Percentiles rank a stretch among this genome's conserved stretches.
These are phyloP conservation scores for Firmiana major DNA, from an alignment of 345 rosid species.

Conservation along the genomic window DNA sequence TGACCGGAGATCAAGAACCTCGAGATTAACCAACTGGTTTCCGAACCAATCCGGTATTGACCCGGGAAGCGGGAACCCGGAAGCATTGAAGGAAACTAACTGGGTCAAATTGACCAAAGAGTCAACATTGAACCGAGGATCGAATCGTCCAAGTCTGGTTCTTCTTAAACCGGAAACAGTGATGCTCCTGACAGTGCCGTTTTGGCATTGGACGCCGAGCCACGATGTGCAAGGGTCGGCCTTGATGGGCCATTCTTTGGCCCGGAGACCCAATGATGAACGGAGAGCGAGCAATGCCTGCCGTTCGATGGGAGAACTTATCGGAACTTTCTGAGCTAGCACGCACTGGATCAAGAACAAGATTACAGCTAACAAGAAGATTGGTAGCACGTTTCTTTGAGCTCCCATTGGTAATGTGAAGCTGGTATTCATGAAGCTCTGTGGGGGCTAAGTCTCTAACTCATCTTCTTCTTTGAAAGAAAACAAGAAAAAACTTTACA, in stretches of 20 bases:
- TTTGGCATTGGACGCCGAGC: slow-evolving; percentile 48
- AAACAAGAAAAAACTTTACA: not conserved
- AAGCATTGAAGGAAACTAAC: slow-evolving; percentile 57
- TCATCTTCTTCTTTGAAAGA: not conserved
- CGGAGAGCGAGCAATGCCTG: slow-evolving; percentile 56
- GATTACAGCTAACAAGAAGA: slow-evolving; percentile 14
- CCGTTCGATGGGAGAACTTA: slow-evolving; percentile 35
- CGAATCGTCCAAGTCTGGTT: slow-evolving; percentile 44
- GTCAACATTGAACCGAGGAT: slow-evolving; percentile 51
- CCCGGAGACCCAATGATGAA: slow-evolving; percentile 56
- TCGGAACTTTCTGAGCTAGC: slow-evolving; percentile 27
- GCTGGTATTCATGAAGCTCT: slow-evolving; percentile 5
- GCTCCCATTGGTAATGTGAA: slow-evolving; percentile 25
- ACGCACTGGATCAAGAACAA: slow-evolving; percentile 28
- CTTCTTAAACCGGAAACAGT: slow-evolving; percentile 54
- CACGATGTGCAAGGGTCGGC: slow-evolving; percentile 49
- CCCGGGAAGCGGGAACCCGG: slow-evolving; percentile 61
- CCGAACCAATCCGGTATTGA: slow-evolving; percentile 65
- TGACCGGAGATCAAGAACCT: slow-evolving; percentile 58
- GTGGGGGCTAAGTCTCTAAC: not conserved
- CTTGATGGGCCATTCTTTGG: slow-evolving; percentile 59
- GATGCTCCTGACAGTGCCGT: slow-evolving; percentile 44
- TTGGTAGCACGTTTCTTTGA: not conserved
- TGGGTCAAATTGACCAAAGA: slow-evolving; percentile 46
- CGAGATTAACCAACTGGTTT: slow-evolving; percentile 31